Conservation (phyloP, 148 eudicot species). For the Dysphania ambrosioides region DNA sequence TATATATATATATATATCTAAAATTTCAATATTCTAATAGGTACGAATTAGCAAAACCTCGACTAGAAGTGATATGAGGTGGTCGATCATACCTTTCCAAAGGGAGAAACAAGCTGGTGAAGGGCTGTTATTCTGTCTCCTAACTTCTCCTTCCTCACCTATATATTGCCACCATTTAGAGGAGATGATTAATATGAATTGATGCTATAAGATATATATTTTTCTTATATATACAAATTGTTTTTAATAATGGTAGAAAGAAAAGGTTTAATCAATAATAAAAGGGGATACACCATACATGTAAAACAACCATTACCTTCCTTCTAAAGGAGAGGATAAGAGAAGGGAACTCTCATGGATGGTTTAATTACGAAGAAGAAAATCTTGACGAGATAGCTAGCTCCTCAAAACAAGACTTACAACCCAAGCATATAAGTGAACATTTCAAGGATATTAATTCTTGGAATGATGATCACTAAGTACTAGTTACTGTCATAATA, state of each 20-base stretch:
- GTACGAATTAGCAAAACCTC: no score
- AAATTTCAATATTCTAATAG: no score
- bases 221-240: background rate
- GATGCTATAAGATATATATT: background rate
- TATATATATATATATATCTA: no score
- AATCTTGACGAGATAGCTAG: no score
- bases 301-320: no score
- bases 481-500: no score
- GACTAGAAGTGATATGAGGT: no score
- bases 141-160: constrained; percentile 74
- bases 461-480: no score
- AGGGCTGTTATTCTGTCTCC: constrained; percentile 70
- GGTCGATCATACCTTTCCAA: constrained; percentile 54
- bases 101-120: constrained; percentile 71
- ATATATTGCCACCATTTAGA: background rate
- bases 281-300: no score
- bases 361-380: background rate
- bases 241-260: background rate
- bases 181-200: background rate
- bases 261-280: background rate
- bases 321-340: background rate
- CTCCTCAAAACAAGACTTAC: background rate
- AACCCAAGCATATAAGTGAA: no score
- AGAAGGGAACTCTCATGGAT: background rate
- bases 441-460: no score